Base-by-base conservation (phyloP, 495 filamentous ascomycete genomes). In the Sordaria brevicollis region DNA sequence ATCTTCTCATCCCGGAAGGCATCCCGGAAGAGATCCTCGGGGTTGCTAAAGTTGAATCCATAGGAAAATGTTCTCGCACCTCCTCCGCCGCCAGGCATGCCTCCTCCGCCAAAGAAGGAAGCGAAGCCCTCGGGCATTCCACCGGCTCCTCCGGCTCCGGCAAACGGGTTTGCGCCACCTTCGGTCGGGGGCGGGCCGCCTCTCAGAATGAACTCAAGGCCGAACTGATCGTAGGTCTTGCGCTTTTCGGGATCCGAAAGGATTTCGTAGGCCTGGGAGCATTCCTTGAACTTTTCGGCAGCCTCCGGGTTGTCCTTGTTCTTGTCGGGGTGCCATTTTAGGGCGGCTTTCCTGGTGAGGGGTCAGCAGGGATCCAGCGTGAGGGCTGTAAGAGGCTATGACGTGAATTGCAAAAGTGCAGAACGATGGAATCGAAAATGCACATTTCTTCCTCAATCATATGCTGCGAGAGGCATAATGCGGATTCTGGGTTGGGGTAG, bases 251-350 rank as follows among this genome's bases (percentile, higher is more conserved):
- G 94, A 78, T 99, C 95, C 72, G 92, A 94, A 11, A 99, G 89
- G 76, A 99, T 94, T 83, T 99, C 95, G 83, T 97, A 99, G 62
- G 95, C 95, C 81, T 98, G 94, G 2, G 92, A 96, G 66, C 92
- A 89, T 74, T 98, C 94, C 84, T 94, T 94, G 81, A 99, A 99
- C 75, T 92, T 96, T 73, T 98, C 94, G 68, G 88, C 82, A 29
- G 93, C 91, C 19, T 86, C 77, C 19, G 93, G 90, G 74, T 95
- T 92, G 79, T 96, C 90, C 78, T 93, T 94, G 83, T 98, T 98
- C 85, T 98, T 98, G 80, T 99, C 95, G 0, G 95, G 95, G 76
- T 99, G 95, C 77, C 88, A 89, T 83, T 97, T 97, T 77, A 99
- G 82, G 57, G 95, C 96, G 39, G 87, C 86, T 84, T 95, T 96